phyloP scores from a whole-genome alignment of 371 early-diverging fungal genomes.

The Rhizopus delemar region DNA sequence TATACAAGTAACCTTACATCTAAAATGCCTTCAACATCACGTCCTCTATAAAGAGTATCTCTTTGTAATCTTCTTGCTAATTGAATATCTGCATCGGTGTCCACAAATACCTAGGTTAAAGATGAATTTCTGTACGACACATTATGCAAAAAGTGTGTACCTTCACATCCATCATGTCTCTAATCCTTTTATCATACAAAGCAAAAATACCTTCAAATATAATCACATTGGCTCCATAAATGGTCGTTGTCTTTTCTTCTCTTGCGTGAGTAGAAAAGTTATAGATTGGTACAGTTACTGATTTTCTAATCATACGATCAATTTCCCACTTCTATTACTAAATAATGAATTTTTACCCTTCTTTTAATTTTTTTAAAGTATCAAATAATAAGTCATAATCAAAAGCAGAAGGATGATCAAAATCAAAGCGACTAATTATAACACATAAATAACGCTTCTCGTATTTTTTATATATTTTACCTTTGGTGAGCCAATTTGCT shows the following conservation, averaged over 20 bases:
- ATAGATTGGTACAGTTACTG: slow-evolving; percentile 77
- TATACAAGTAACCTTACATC: slow-evolving; percentile 37
- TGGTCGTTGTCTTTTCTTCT: slow-evolving; percentile 61
- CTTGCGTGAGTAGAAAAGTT: slow-evolving; percentile 80
- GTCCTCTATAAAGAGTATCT: slow-evolving; percentile 87
- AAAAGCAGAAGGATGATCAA: slow-evolving; percentile 83
- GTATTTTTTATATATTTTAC: slow-evolving; percentile 38
- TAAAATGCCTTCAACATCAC: slow-evolving; percentile 80
- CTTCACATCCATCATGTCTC: slow-evolving; percentile 89
- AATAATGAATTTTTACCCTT: slow-evolving; percentile 47
- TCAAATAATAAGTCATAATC: slow-evolving; percentile 79
- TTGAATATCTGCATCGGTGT: slow-evolving; percentile 91
- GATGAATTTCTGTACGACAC: slow-evolving; percentile 4
- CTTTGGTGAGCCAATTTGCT: slow-evolving; percentile 65
- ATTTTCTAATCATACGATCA: slow-evolving; percentile 36
- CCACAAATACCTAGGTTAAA: slow-evolving; percentile 80
- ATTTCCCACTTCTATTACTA: background rate
- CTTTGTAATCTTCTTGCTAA: slow-evolving; percentile 85
- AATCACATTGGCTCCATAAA: slow-evolving; percentile 91
- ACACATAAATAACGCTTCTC: background rate
- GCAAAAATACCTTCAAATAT: slow-evolving; percentile 95
- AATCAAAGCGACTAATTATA: slow-evolving; percentile 63
- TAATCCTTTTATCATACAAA: slow-evolving; percentile 76
- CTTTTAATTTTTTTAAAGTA: slow-evolving; percentile 71
- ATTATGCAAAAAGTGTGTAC: slow-evolving; percentile 32